Conservation (phyloP, 345 rosid genomes). For the Eucalyptus microcorys region DNA sequence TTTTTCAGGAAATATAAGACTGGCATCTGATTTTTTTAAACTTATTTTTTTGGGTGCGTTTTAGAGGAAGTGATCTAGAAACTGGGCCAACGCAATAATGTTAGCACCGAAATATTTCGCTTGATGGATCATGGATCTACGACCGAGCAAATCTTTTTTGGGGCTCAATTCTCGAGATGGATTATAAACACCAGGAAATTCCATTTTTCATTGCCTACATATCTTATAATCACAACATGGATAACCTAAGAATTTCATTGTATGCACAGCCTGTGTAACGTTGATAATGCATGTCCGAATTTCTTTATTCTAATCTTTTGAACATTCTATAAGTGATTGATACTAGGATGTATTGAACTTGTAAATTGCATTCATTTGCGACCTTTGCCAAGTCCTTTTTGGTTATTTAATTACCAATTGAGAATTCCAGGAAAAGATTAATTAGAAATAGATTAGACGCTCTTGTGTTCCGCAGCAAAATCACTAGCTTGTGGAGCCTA, state of each 20-base stretch:
- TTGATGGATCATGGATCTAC: not conserved
- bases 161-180: not conserved
- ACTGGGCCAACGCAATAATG: not conserved
- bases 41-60: not conserved
- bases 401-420: not conserved
- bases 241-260: not conserved
- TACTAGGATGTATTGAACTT: not conserved
- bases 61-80: not conserved
- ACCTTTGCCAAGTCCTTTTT: not conserved
- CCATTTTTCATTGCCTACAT: not conserved
- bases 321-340: not conserved
- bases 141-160: not conserved
- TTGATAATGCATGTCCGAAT: not conserved
- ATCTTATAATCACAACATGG: not conserved
- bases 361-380: not conserved
- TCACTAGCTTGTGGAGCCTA: not conserved
- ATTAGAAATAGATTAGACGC: not conserved
- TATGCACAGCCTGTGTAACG: not conserved
- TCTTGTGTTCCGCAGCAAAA: accelerated
- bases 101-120: not conserved
- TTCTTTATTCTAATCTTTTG: not conserved
- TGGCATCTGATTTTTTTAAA: not conserved
- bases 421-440: not conserved
- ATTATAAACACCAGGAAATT: not conserved
- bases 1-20: not conserved